These are phyloP conservation scores for Apophysomyces elegans DNA, from an alignment of 371 early-diverging fungal genomes.

Conservation along the genomic window DNA sequence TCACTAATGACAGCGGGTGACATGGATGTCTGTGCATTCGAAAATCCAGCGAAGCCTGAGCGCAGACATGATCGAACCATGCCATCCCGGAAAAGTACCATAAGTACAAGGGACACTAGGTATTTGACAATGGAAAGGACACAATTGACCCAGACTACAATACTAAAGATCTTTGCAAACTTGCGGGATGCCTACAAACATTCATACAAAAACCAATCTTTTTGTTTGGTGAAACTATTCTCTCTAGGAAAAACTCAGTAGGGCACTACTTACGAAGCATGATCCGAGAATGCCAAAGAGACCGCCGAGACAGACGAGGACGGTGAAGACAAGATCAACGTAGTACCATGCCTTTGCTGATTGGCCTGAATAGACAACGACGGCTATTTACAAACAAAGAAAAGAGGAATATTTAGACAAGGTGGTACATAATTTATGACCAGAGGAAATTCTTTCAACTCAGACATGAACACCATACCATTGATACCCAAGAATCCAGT, in stretches of 20 bases:
- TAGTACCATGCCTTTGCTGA: constrained; percentile 50
- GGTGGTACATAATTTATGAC: constrained; percentile 3
- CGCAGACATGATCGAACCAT: constrained; percentile 46
- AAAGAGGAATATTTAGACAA: constrained; percentile 3
- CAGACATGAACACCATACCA: constrained; percentile 26
- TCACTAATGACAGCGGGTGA: constrained; percentile 30
- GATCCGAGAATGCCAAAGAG: constrained; percentile 50
- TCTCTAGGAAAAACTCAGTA: background rate
- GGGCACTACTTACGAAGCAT: constrained; percentile 39
- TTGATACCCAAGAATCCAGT: constrained; percentile 54
- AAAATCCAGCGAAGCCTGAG: constrained; percentile 46
- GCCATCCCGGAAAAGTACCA: constrained; percentile 34
- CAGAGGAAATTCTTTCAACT: background rate
- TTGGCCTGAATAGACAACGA: constrained; percentile 50
- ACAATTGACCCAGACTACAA: constrained; percentile 49
- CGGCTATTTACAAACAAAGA: constrained; percentile 27
- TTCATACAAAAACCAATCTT: background rate
- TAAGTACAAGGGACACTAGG: constrained; percentile 42
- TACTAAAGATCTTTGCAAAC: constrained; percentile 47
- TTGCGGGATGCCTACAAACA: constrained; percentile 40
- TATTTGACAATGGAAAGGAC: constrained; percentile 46
- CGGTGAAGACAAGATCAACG: constrained; percentile 44
- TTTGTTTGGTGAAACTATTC: background rate
- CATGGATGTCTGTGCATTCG: constrained; percentile 40
- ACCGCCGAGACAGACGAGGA: constrained; percentile 45